Evolutionary conservation across 1,284 basidiomycete genomes (phyloP).

Genomic region (Ustilago cynodontis): DNA sequence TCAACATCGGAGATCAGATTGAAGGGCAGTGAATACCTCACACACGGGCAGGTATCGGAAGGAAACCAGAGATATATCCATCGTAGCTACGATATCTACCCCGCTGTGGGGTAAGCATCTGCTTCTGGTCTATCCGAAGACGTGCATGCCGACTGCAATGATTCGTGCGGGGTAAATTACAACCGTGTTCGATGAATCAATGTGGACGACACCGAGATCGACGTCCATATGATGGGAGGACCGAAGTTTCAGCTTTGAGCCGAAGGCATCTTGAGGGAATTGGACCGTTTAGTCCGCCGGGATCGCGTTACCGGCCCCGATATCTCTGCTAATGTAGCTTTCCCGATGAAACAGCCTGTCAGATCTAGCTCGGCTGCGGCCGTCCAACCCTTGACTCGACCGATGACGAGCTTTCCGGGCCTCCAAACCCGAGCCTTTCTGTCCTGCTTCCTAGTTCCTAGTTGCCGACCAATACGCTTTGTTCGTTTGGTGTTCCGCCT

Average conservation of each 20-base stretch:
- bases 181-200: not conserved
- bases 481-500: not conserved
- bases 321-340: not conserved
- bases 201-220: not conserved
- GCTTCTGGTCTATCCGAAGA: not conserved
- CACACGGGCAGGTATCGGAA: too few relatives aligned
- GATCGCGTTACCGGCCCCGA: constrained; percentile 7
- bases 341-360: not conserved
- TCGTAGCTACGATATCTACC: constrained; percentile 6
- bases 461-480: constrained; percentile 1
- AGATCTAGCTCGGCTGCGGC: not conserved
- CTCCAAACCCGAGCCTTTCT: not conserved
- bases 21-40: too few relatives aligned
- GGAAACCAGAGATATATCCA: not conserved
- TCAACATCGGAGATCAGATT: not conserved
- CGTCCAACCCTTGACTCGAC: constrained; percentile 27
- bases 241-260: constrained; percentile 5
- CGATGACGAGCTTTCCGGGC: constrained; percentile 1
- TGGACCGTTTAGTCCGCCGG: constrained; percentile 20
- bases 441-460: not conserved
- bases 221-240: not conserved
- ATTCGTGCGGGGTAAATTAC: constrained; percentile 12
- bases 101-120: constrained; percentile 15
- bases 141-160: constrained; percentile 16
- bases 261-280: not conserved